Evolutionary conservation across 108 stramenopile species (phyloP).

Genomic region (Skeletonema marinoi): DNA sequence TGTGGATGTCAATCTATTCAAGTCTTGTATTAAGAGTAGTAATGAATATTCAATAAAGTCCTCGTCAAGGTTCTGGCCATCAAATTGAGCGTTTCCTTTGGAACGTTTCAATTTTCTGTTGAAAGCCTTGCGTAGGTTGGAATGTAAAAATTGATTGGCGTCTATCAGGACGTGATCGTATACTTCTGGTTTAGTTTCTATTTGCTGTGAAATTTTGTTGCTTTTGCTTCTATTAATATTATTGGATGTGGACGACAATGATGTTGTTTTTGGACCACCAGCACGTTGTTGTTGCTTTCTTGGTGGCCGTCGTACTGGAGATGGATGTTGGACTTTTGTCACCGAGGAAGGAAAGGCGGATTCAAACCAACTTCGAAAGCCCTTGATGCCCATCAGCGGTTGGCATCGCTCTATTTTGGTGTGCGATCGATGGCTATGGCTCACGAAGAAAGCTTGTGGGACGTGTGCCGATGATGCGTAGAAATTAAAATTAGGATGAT

Average conservation of each 20-base stretch:
- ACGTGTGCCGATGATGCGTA: background rate
- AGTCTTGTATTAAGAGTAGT: slow-evolving; percentile 64
- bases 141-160: slow-evolving; percentile 87
- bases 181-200: slow-evolving; percentile 32
- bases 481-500: too few species aligned
- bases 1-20: slow-evolving; percentile 52
- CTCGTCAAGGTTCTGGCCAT: slow-evolving; percentile 24
- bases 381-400: slow-evolving; percentile 75
- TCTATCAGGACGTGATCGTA: slow-evolving; percentile 91
- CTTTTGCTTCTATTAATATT: background rate
- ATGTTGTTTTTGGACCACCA: background rate
- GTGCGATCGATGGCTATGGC: background rate
- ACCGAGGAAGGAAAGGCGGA: slow-evolving; percentile 74
- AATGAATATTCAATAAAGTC: slow-evolving; percentile 53
- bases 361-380: slow-evolving; percentile 85
- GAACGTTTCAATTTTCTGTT: slow-evolving; percentile 29
- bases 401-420: background rate
- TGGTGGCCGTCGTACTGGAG: background rate
- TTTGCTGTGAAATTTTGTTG: background rate
- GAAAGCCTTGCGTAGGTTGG: slow-evolving; percentile 48
- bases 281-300: background rate
- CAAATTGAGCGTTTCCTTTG: background rate
- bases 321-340: slow-evolving; percentile 25
- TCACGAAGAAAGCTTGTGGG: background rate
- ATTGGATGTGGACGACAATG: background rate